phyloP scores from a whole-genome alignment of 164 flowering plant genomes.

The Tinospora cordifolia region DNA sequence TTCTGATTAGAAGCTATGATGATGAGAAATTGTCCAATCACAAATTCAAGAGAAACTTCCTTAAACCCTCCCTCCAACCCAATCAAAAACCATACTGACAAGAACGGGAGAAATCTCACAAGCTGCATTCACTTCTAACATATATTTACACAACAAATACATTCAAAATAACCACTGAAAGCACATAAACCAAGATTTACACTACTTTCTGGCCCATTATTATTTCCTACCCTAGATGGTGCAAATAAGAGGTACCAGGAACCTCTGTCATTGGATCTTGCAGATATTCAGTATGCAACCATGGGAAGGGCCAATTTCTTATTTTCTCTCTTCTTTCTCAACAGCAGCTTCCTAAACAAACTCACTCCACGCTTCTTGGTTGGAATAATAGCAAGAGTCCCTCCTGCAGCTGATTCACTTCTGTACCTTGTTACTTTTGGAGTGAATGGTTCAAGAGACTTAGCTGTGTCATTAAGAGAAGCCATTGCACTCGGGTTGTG shows the following conservation, averaged over 20 bases:
- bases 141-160: constrained; percentile 5
- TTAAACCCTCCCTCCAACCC: no score
- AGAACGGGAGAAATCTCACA: no score
- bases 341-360: constrained; percentile 51
- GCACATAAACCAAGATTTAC: not conserved
- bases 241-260: not conserved
- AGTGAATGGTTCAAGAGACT: constrained; percentile 17
- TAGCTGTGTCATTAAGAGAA: constrained; percentile 12
- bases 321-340: constrained; percentile 52
- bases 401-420: constrained; percentile 13
- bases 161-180: not conserved
- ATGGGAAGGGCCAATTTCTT: constrained; percentile 29
- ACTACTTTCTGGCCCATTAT: constrained; percentile 3
- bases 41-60: no score
- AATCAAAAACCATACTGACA: no score
- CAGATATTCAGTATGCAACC: constrained; percentile 5
- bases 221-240: not conserved
- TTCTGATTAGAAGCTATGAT: no score
- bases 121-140: not conserved
- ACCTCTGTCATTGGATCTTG: not conserved
- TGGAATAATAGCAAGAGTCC: constrained; percentile 53
- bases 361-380: constrained; percentile 41
- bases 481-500: constrained; percentile 2
- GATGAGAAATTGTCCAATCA: no score
- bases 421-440: constrained; percentile 16